Conservation (phyloP, 306 rosid species). For the Cucumis hystrix region DNA sequence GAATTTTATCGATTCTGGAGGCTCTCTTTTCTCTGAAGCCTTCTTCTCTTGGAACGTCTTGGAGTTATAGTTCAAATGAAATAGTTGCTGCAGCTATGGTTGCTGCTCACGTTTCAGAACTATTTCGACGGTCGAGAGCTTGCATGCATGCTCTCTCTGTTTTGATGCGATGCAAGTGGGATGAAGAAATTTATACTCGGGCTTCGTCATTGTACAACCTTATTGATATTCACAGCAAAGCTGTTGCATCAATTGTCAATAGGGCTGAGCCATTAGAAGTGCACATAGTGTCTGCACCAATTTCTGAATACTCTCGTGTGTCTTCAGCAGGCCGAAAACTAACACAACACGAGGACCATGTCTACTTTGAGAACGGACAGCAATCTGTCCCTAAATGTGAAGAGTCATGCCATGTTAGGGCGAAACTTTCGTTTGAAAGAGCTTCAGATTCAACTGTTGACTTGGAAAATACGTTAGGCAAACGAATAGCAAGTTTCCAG, state of each 20-base stretch:
- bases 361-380: slow-evolving; percentile 36
- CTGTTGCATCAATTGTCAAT: slow-evolving; percentile 76
- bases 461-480: slow-evolving; percentile 36
- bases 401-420: slow-evolving; percentile 27
- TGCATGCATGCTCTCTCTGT: slow-evolving; percentile 97
- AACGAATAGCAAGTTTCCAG: slow-evolving; percentile 53
- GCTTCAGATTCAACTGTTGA: slow-evolving; percentile 34
- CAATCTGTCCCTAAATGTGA: slow-evolving; percentile 22
- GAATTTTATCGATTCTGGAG: slow-evolving; percentile 85
- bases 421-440: slow-evolving; percentile 24
- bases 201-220: slow-evolving; percentile 87
- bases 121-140: slow-evolving; percentile 90
- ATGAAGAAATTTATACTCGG: slow-evolving; percentile 69
- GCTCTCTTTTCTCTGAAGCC: slow-evolving; percentile 88
- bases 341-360: slow-evolving; percentile 26
- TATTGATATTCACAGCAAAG: slow-evolving; percentile 87
- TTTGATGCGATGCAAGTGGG: slow-evolving; percentile 88
- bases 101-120: slow-evolving; percentile 94
- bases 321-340: slow-evolving; percentile 28
- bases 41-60: slow-evolving; percentile 87
- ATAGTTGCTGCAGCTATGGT: slow-evolving; percentile 99
- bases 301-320: slow-evolving; percentile 36
- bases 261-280: slow-evolving; percentile 95
- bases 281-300: slow-evolving; percentile 38
- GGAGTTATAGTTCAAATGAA: slow-evolving; percentile 97